These are phyloP conservation scores for Alternaria novae-zelandiae DNA, from an alignment of 2,329 filamentous ascomycete genomes.

Conservation along the genomic window DNA sequence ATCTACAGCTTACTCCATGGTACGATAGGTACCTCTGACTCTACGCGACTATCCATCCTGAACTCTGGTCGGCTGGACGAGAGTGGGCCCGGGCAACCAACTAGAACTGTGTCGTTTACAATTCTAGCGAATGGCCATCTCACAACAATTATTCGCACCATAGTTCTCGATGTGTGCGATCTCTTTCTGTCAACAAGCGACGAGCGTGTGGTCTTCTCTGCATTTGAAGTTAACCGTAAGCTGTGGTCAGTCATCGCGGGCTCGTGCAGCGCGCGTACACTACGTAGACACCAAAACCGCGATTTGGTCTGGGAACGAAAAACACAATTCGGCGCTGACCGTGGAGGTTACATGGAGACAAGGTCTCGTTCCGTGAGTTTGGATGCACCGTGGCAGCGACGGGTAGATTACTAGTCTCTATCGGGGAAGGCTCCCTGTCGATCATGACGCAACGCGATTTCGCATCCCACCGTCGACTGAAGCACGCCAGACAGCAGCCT, in stretches of 20 bases:
- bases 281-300: fast-evolving
- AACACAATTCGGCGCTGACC: background rate
- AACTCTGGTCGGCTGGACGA: background rate
- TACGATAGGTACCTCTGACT: background rate
- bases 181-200: background rate
- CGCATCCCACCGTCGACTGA: background rate
- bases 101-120: background rate
- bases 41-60: background rate
- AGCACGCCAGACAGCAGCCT: too few species aligned
- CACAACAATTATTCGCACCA: background rate
- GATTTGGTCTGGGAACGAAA: background rate
- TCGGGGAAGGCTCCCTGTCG: too few species aligned
- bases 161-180: background rate
- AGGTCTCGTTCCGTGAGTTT: background rate
- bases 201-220: background rate
- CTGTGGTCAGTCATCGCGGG: background rate
- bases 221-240: background rate
- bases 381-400: background rate
- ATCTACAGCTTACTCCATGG: background rate
- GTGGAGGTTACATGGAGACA: background rate
- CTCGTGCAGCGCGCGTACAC: background rate
- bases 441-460: constrained; percentile 2
- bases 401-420: too few species aligned
- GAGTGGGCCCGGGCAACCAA: background rate
- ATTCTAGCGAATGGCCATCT: too few species aligned